Evolutionary conservation across 805 yeast species (phyloP), one percentile per base, ranked within the genome.

Genomic region (Candida suzukii): DNA sequence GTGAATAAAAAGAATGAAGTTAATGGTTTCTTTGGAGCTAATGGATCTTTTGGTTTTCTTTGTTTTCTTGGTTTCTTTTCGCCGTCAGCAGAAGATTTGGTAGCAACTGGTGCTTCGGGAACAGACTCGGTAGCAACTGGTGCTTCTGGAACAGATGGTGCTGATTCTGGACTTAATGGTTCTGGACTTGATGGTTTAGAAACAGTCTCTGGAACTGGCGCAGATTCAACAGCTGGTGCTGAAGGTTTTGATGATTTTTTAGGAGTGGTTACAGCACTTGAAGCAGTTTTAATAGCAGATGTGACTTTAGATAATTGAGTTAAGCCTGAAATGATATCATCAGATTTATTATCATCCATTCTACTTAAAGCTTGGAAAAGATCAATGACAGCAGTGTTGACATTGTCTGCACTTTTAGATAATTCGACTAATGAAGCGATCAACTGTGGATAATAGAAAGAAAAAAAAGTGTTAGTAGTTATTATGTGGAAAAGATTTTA

Each of bases 1-100:
- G 87, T 79, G 63, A 79, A 91, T 33, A 80, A 74, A 61, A 91
- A 85, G 67, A 80, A 90, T 35, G 86, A 83, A 19, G 96, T 88
- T 56, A 87, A 70, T 14, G 99, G 98, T 56, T 88, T 88, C 71
- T 86, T 88, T 45, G 99, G 99, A 35, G 96, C 96, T 55, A 85
- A 82, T 40, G 97, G 97, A 63, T 91, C 98, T 52, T 64, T 71
- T 53, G 66, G 68, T 53, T 74, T 77, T 64, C 76, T 81, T 43
- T 61, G 63, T 50, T 67, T 70, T 60, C 70, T 70, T 35, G 54
- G 44, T 50, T 57, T 48, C 64, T 66, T 69, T 46, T 60, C 50
- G 19, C 46, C 52, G 19, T 24, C 53, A 18, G 39, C 51, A 40
- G 53, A 39, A 20, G 30, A 18, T 9, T 9, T 8, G 18, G 21